Evolutionary conservation across 495 filamentous ascomycete species (phyloP), one percentile per base, ranked within the genome.

Genomic region (Penicillium longicatenatum): DNA sequence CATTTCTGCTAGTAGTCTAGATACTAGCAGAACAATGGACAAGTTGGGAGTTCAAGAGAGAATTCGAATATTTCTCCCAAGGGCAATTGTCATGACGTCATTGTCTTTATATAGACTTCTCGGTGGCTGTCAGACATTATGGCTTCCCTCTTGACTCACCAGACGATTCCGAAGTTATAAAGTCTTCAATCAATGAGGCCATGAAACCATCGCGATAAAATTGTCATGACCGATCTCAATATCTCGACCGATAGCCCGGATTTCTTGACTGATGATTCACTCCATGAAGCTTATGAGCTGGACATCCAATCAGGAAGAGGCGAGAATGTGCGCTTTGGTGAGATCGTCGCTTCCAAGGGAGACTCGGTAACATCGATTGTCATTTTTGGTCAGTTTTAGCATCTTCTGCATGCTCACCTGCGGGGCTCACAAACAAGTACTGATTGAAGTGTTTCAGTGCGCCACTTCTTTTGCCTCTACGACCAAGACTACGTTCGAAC

Each of bases 231-330:
- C 1, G 26, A 26, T 26, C 26, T 26, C 26, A 26, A 26, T 26
- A 26, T 26, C 7, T 26, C 26, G 7, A 26, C 26, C 26, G 26
- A 26, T 26, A 26, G 26, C 19, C 42, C 42, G 10, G 42, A 20
- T 10, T 61, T 65, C 5, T 44, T 61, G 4, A 31, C 43, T 4
- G 62, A 65, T 21, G 62, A 59, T 14, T 42, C 58, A 9, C 52
- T 65, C 1, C 62, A 65, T 87, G 61, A 68, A 35, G 65, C 65
- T 14, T 70, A 68, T 22, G 61, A 70, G 24, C 55, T 70, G 19
- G 60, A 68, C 16, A 50, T 70, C 1, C 42, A 62, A 19, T 45
- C 53, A 8, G 42, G 58, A 11, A 57, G 50, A 30, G 63, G 63
- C 26, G 24, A 54, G 0, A 10, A 31, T 2, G 44, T 70, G 11